Evolutionary conservation across 805 yeast genomes (phyloP), one percentile per base, ranked within the genome.

Genomic region (Starmerella bacillaris): DNA sequence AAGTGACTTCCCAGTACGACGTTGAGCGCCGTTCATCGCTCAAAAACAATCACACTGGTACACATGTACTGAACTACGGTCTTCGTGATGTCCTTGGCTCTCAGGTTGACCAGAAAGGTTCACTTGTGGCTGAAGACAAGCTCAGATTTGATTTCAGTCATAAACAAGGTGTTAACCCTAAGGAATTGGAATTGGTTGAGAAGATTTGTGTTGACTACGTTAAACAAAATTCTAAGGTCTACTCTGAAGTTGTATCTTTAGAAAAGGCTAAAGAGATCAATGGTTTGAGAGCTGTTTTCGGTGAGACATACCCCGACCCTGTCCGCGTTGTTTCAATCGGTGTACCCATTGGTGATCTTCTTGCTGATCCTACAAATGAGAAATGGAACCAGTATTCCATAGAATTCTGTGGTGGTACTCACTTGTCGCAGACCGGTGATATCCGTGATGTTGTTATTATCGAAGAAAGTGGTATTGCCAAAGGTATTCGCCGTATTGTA

Each of bases 371-470:
- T 47, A 48, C 61, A 20, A 78, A 70, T 52, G 61, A 62, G 34
- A 70, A 79, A 51, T 89, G 98, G 96, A 60, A 57, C 49, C 61
- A 68, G 28, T 64, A 68, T 51, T 80, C 94, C 1, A 67, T 89
- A 46, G 99, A 89, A 63, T 89, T 89, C 67, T 89, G 99, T 62
- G 99, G 99, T 61, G 99, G 99, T 61, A 89, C 98, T 9, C 99
- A 89, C 53, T 94, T 89, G 46, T 67, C 70, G 33, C 76, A 78
- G 59, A 86, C 96, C 15, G 78, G 86, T 41, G 96, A 86, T 41
- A 89, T 89, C 55, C 83, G 83, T 57, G 86, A 79, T 47, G 70
- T 89, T 45, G 79, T 89, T 24, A 69, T 89, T 36, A 64, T 77
- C 43, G 99, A 89, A 64, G 99, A 89, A 61, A 71, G 80, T 44